Conservation (phyloP, 495 filamentous ascomycete genomes). For the Aspergillus panamensis region DNA sequence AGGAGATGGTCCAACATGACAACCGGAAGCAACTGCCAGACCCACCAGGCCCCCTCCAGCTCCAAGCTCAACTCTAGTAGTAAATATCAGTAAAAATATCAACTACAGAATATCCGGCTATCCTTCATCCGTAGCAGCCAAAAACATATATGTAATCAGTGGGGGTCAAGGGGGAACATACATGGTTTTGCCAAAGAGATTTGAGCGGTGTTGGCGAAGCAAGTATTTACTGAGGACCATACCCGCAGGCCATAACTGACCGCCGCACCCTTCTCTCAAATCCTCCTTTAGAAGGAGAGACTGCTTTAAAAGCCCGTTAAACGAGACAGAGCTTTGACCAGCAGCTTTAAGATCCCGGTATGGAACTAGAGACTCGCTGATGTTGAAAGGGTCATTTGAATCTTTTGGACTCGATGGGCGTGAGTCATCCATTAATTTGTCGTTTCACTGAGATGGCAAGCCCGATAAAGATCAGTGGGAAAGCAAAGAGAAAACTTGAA, state of each 20-base stretch:
- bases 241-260: constrained; percentile 90
- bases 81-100: constrained; percentile 6
- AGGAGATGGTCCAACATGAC: constrained; percentile 31
- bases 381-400: constrained; percentile 21
- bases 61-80: constrained; percentile 78
- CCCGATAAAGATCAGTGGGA: too few relatives aligned
- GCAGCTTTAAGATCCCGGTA: constrained; percentile 60
- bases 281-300: constrained; percentile 81
- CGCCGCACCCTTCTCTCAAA: constrained; percentile 81
- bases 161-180: constrained; percentile 44
- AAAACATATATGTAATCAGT: too few relatives aligned
- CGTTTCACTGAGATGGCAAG: too few relatives aligned
- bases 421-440: constrained; percentile 1
- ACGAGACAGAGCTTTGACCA: constrained; percentile 59
- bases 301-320: constrained; percentile 65
- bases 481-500: too few relatives aligned
- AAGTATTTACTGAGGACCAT: constrained; percentile 83
- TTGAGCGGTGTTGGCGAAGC: constrained; percentile 60
- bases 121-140: too few relatives aligned
- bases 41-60: constrained; percentile 88
- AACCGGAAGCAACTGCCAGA: constrained; percentile 41
- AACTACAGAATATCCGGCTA: too few relatives aligned
- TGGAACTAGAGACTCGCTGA: constrained; percentile 68
- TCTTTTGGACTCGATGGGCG: constrained; percentile 17
- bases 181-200: constrained; percentile 66